These are phyloP conservation scores for Vitis hybrid DNA, from an alignment of 177 flowering plant species.

Conservation along the genomic window DNA sequence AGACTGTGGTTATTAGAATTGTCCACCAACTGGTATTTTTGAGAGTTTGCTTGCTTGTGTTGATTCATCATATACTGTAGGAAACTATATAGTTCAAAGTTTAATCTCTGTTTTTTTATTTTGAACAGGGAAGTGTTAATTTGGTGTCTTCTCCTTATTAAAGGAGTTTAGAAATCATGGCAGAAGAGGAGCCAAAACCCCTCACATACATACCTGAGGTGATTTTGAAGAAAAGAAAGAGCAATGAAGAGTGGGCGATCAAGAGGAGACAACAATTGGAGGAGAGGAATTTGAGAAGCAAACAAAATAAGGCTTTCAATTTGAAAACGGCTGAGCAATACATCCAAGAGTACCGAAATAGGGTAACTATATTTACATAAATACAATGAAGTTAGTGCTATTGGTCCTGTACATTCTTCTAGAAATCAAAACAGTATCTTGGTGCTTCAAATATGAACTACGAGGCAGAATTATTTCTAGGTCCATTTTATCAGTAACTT, in stretches of 20 bases:
- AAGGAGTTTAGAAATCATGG: slow-evolving; percentile 22
- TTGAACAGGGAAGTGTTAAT: no score
- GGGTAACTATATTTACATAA: slow-evolving; percentile 27
- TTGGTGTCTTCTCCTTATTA: no score
- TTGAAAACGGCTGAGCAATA: slow-evolving; percentile 70
- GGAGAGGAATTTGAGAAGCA: slow-evolving; percentile 38
- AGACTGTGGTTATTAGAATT: no score
- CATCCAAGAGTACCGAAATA: slow-evolving; percentile 48
- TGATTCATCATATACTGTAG: no score
- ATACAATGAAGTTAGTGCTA: background rate
- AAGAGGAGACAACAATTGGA: slow-evolving; percentile 51
- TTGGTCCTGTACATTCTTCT: background rate
- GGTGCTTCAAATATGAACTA: no score
- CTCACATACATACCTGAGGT: slow-evolving; percentile 55
- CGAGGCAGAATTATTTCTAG: background rate
- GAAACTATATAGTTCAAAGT: no score
- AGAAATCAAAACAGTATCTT: background rate
- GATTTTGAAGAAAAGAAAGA: slow-evolving; percentile 75
- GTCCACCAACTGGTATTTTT: no score
- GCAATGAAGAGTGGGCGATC: slow-evolving; percentile 69
- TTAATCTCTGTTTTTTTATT: no score
- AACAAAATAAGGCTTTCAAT: slow-evolving; percentile 30
- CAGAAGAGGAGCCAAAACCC: slow-evolving; percentile 42
- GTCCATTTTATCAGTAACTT: background rate
- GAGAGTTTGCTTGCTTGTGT: no score